Base-by-base conservation (phyloP, 768 basidiomycete species). In the Lentinula lateritia region DNA sequence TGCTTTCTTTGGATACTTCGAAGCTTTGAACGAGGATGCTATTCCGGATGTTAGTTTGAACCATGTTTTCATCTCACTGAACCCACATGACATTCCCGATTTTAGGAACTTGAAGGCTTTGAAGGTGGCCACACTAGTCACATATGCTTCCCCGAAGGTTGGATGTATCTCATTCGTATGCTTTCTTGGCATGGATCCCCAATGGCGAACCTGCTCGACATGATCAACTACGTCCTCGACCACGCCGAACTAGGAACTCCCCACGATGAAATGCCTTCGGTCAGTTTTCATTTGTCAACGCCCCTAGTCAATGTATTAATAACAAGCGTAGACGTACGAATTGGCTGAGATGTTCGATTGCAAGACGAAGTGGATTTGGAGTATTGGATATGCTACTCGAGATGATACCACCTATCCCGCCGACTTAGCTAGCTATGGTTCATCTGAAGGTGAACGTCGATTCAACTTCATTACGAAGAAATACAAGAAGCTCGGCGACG, bases 91-190 rank as follows among this genome's bases (percentile, higher is more conserved):
- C 9, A 35, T 39, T 38, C 10, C 38, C 12, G 18, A 20, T 36
- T 34, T 43, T 16, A 45, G 57, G 64, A 65, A 32, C 58, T 65
- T 15, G 59, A 62, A 13, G 62, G 62, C 45, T 65, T 57, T 52
- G 58, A 65, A 48, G 59, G 59, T 34, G 58, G 64, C 10, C 52
- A 63, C 35, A 65, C 64, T 7, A 65, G 55, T 50, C 64, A 65
- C 32, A 60, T 65, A 16, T 65, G 64, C 45, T 61, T 65, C 39
- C 62, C 64, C 12, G 64, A 65, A 52, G 64, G 64, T 16, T 65
- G 64, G 64, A 58, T 56, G 59, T 65, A 58, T 9, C 50, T 65
- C 36, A 65, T 65, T n/a, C 62, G 64, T 42, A 50, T 65, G 34
- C 46, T 61, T 23, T 65, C 62, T 2, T 65, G 64, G 64, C 62